Conservation (phyloP, 352 stramenopile species). For the Phytophthora pistaciae region DNA sequence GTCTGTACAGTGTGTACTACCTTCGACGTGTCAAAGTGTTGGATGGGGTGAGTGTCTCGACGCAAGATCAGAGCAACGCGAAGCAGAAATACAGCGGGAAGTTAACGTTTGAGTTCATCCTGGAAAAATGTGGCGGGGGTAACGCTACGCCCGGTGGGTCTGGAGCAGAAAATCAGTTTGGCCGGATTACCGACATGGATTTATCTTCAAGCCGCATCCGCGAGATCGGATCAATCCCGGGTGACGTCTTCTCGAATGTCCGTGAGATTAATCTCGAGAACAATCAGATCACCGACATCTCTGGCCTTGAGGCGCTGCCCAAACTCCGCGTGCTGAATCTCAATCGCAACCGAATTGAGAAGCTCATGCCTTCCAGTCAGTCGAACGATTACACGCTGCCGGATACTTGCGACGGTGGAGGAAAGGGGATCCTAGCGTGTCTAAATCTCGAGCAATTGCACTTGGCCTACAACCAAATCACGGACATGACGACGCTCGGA, state of each 20-base stretch:
- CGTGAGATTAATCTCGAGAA: conserved; percentile 85
- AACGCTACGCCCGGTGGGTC: conserved; percentile 7
- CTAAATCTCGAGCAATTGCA: conserved; percentile 75
- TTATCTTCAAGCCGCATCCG: conserved; percentile 81
- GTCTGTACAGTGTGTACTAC: conserved; percentile 85
- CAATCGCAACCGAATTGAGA: conserved; percentile 82
- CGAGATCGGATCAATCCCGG: conserved; percentile 64
- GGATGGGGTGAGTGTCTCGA: conserved; percentile 75
- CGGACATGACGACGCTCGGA: conserved; percentile 73
- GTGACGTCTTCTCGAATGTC: conserved; percentile 71
- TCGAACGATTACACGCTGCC: conserved; percentile 33
- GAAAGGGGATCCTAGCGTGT: conserved; percentile 71
- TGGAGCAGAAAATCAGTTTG: conserved; percentile 41
- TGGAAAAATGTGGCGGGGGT: conserved; percentile 72
- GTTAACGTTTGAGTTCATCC: conserved; percentile 84
- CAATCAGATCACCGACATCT: conserved; percentile 86
- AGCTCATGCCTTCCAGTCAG: conserved; percentile 37
- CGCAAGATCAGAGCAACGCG: conserved; percentile 81
- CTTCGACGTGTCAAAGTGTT: conserved; percentile 86
- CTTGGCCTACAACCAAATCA: conserved; percentile 84
- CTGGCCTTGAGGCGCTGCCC: conserved; percentile 63
- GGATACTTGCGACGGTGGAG: conserved; percentile 34
- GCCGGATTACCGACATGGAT: conserved; percentile 79
- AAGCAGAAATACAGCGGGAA: conserved; percentile 92
- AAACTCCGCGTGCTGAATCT: conserved; percentile 77